These are phyloP conservation scores for Myxozyma melibiosi DNA, from an alignment of 805 yeast genomes.

Conservation along the genomic window DNA sequence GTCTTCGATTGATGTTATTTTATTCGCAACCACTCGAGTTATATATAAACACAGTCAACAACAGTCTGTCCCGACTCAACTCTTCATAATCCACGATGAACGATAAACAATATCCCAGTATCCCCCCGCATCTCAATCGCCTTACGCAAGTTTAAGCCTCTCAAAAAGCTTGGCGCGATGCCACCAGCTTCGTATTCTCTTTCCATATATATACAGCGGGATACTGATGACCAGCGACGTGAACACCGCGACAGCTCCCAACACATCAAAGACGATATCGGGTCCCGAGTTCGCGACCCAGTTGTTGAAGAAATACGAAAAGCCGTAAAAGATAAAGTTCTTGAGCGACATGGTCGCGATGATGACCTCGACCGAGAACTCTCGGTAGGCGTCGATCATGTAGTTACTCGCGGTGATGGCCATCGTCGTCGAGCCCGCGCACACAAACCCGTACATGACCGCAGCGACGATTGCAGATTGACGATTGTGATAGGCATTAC, in stretches of 20 bases:
- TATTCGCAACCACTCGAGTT: no score
- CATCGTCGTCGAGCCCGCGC: constrained; percentile 2
- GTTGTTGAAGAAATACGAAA: constrained; percentile 5
- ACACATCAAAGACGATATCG: neutral
- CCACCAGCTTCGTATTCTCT: constrained; percentile 7
- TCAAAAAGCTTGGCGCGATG: neutral
- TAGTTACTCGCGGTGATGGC: constrained; percentile 1
- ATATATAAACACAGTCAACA: no score
- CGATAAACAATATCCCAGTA: no score
- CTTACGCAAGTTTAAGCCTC: neutral
- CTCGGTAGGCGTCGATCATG: constrained; percentile 7
- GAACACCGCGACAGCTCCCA: neutral
- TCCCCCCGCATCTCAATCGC: no score
- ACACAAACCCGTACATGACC: neutral
- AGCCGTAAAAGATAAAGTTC: constrained; percentile 4
- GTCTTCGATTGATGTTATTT: no score
- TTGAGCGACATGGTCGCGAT: neutral
- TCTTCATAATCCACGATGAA: no score
- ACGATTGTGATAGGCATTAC: neutral
- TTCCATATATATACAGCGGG: constrained; percentile 1
- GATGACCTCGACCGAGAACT: neutral
- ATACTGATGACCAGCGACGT: neutral
- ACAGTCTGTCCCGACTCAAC: no score
- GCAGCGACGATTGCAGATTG: neutral
- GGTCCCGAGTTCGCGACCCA: neutral